phyloP scores from a whole-genome alignment of 306 rosid genomes.

The Luffa aegyptiaca region DNA sequence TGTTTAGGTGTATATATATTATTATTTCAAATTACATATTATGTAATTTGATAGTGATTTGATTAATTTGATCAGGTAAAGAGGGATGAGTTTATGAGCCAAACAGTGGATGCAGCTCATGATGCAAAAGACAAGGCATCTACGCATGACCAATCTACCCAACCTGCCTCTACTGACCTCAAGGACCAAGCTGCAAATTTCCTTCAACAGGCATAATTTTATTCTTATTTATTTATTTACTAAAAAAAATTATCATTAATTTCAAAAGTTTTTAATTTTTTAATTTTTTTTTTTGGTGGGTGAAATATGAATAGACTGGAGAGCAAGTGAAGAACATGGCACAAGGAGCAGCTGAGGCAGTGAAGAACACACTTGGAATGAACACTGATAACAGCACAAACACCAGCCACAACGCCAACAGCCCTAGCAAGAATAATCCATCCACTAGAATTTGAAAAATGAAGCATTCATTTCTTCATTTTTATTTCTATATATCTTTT shows the following conservation, averaged over 20 bases:
- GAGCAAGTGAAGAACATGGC: constrained; percentile 47
- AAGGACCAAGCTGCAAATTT: constrained; percentile 32
- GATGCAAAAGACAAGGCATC: constrained; percentile 10
- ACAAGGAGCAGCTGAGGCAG: constrained; percentile 38
- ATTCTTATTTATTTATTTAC: neutral
- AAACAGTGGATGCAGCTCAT: constrained; percentile 5
- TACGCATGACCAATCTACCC: neutral
- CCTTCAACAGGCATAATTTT: constrained; percentile 33
- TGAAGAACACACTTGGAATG: constrained; percentile 52
- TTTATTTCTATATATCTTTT: neutral
- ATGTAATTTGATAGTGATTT: neutral
- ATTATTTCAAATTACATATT: too few species aligned
- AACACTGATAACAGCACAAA: neutral
- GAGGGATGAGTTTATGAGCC: constrained; percentile 23
- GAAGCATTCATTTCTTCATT: neutral
- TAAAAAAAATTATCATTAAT: neutral
- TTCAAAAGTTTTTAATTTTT: neutral
- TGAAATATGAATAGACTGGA: constrained; percentile 21
- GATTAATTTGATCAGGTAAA: constrained; percentile 6
- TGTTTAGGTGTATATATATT: too few species aligned
- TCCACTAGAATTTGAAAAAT: neutral
- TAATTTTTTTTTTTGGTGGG: neutral
- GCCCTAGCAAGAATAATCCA: neutral
- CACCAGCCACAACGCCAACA: neutral
- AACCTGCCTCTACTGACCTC: constrained; percentile 16